These are phyloP conservation scores for Beauveria medogensis DNA, from an alignment of 2,329 filamentous ascomycete genomes.

Conservation along the genomic window DNA sequence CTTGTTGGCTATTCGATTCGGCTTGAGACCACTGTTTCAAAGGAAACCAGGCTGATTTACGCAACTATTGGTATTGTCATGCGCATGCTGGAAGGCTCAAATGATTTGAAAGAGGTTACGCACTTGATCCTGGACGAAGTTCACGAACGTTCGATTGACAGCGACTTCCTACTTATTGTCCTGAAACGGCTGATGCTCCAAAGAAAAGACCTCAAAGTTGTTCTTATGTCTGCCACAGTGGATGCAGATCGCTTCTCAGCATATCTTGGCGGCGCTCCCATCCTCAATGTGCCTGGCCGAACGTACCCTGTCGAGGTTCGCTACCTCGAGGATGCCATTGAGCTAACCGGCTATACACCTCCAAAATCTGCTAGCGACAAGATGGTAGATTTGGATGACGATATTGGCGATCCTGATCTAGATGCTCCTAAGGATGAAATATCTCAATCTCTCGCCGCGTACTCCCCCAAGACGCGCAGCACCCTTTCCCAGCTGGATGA, in stretches of 20 bases:
- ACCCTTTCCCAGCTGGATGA: conserved; percentile 76
- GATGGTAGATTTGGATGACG: conserved; percentile 56
- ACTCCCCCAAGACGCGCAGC: conserved; percentile 67
- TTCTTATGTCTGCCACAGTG: conserved; percentile 96
- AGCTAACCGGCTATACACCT: conserved; percentile 67
- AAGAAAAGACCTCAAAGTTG: conserved; percentile 77
- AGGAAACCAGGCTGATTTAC: conserved; percentile 78
- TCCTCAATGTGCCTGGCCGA: conserved; percentile 83
- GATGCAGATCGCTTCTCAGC: conserved; percentile 85
- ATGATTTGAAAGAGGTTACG: conserved; percentile 80
- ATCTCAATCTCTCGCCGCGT: conserved; percentile 58
- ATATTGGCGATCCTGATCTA: conserved; percentile 40
- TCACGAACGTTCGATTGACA: conserved; percentile 92
- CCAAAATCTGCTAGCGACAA: conserved; percentile 38
- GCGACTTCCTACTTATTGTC: conserved; percentile 90
- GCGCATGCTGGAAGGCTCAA: conserved; percentile 87
- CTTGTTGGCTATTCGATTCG: conserved; percentile 92
- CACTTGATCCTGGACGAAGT: conserved; percentile 97
- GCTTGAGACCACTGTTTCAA: conserved; percentile 76
- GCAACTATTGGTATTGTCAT: conserved; percentile 92
- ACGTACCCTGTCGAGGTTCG: conserved; percentile 87
- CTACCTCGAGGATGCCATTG: conserved; percentile 88
- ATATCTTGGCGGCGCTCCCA: conserved; percentile 77
- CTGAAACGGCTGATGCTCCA: conserved; percentile 71
- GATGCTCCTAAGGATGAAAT: conserved; percentile 46